Percentiles rank a stretch among this genome's conserved stretches.
These are phyloP conservation scores for Alternaria postmessia DNA, from an alignment of 2,329 filamentous ascomycete genomes.

Conservation along the genomic window DNA sequence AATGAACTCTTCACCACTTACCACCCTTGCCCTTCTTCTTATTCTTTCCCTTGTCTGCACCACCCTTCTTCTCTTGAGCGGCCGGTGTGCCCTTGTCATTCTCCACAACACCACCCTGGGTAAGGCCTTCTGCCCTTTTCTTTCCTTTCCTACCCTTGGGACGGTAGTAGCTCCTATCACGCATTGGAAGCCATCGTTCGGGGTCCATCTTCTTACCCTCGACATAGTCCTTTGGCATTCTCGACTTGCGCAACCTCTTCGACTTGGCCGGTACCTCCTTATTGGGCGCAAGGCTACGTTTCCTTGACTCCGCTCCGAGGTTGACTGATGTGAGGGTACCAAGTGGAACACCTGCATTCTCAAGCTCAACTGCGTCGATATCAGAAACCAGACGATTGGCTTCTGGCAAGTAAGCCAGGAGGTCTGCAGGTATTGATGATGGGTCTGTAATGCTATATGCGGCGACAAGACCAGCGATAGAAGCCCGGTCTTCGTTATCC, in stretches of 20 bases:
- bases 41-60: slow-evolving; percentile 44
- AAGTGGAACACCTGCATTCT: slow-evolving; percentile 71
- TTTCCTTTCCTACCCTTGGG: slow-evolving; percentile 94
- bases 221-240: slow-evolving; percentile 77
- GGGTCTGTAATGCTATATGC: slow-evolving; percentile 73
- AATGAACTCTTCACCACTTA: slow-evolving; percentile 32
- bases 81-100: slow-evolving; percentile 63
- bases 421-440: slow-evolving; percentile 60
- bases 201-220: slow-evolving; percentile 83
- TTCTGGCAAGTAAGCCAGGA: slow-evolving; percentile 67
- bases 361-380: slow-evolving; percentile 68
- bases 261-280: slow-evolving; percentile 60
- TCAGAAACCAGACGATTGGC: slow-evolving; percentile 68
- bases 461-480: slow-evolving; percentile 85
- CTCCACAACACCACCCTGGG: slow-evolving; percentile 83
- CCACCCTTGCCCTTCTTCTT: slow-evolving; percentile 50
- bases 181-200: slow-evolving; percentile 91
- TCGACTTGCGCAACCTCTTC: slow-evolving; percentile 66
- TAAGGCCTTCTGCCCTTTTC: slow-evolving; percentile 74
- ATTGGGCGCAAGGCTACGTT: slow-evolving; percentile 42
- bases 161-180: slow-evolving; percentile 86
- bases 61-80: slow-evolving; percentile 43
- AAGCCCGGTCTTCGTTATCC: slow-evolving; percentile 72
- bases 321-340: slow-evolving; percentile 32
- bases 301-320: slow-evolving; percentile 53